Base-by-base conservation (phyloP, 1,284 basidiomycete species). In the Leccinum angustisporum region DNA sequence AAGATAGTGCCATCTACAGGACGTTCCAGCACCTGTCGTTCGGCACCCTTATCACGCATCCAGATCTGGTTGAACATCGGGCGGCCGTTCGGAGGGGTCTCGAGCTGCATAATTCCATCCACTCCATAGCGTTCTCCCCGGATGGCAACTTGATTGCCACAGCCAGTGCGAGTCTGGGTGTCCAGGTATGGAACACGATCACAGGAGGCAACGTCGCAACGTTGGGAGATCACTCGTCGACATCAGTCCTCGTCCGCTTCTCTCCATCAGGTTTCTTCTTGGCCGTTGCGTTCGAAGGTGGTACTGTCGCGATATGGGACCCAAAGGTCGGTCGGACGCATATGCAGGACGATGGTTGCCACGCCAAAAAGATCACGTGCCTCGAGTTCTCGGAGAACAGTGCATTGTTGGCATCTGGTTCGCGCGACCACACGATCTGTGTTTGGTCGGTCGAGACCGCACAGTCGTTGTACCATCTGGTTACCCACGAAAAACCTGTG, bases 291-390 rank as follows among this genome's bases (percentile, higher is more conserved):
- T 70, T 67, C 21, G 60, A 63, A 14, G 62, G 56, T 1, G 63
- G 66, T 11, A 61, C 56, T 10, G 59, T 74, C 4, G 7, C 53
- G 0, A 40, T 72, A 6, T 73, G 71, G 73, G 70, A 71, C 57
- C 25, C 25, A 27, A 27, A 27, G 25, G 63, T 68, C 1, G 68
- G 72, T 1, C 34, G 62, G 27, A 58, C 68, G 25, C 25, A 27
- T 27, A 4, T 27, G 25, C 25, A 27, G 4, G 4, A 27, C 25
- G 25, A 27, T 27, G 25, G 25, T 27, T 27, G 25, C 4, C 25
- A 27, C 25, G 25, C 25, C 25, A 4, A 27, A 27, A 27, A 25
- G 25, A 27, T 27, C 4, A 27, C 4, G 4, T 27, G 25, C 4
- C 25, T 27, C 25, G 25, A 27, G 25, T 27, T 27, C 4, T 73